Base-by-base conservation (phyloP, 2,329 filamentous ascomycete genomes). In the Sclerotiophoma versabilis region DNA sequence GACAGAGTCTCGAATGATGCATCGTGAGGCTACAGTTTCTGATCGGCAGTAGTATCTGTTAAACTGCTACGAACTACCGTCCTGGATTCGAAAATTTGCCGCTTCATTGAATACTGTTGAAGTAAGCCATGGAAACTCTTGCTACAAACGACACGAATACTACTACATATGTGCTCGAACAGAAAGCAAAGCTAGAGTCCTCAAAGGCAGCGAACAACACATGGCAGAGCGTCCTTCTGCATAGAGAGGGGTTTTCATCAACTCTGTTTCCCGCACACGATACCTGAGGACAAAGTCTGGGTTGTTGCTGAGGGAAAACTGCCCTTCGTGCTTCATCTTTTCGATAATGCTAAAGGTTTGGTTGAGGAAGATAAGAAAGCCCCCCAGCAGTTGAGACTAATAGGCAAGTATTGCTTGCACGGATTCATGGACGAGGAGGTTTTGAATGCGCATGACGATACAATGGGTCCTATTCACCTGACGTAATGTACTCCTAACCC, bases 341-440 rank as follows among this genome's bases (percentile, higher is more conserved):
- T 17, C 5, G 22, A 23, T 7, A 6, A 23, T 1, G 5, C 26
- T 12, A 15, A 6, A 22, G 27, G 6, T 4, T 6, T 17, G 11
- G 9, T 8, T 32, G 33, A 32, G 12, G 11, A 17, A 3, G 14
- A 19, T 4, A 15, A 4, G 5, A 15, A 11, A 6, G 14, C 17
- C 22, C 7, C 9, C 2, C n/a, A 32, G 9, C 2, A 23, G 4
- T 5, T 19, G 3, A 39, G 14, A 12, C 6, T 51, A 22, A 15
- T 45, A 10, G 49, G 49, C 8, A 41, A 51, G 12, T 51, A 41
- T 25, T 51, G 39, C 14, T 10, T 51, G 11, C 26, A 45, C 23
- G 33, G 49, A 3, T 45, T 33, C 9, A 51, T 51, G 49, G 41
- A 51, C 9, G 49, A 41, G n/a, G 41, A 51, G 27, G 33, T 27